phyloP scores from a whole-genome alignment of 2,329 filamentous ascomycete species.

The Phaeosphaeria sp. region DNA sequence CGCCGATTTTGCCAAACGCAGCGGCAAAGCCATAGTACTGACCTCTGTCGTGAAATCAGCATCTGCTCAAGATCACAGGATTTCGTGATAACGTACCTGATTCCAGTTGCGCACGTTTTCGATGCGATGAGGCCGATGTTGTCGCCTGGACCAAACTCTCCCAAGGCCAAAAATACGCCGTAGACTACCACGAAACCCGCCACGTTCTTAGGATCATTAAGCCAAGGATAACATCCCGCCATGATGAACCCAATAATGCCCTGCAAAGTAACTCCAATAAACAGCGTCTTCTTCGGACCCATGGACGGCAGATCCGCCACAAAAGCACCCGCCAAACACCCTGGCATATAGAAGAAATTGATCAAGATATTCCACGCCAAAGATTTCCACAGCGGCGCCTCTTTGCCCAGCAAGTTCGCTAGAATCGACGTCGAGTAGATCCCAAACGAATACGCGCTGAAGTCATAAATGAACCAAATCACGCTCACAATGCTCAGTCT shows the following conservation, averaged over 20 bases:
- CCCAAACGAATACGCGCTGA: constrained; percentile 82
- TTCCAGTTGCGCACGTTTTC: constrained; percentile 85
- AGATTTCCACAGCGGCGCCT: constrained; percentile 71
- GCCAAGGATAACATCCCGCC: constrained; percentile 75
- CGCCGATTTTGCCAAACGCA: constrained; percentile 76
- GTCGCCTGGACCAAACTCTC: constrained; percentile 85
- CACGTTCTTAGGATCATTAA: constrained; percentile 72
- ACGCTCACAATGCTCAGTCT: constrained; percentile 60
- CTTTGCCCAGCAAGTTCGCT: constrained; percentile 64
- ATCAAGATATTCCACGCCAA: constrained; percentile 91
- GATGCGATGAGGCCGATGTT: constrained; percentile 88
- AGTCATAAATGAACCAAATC: constrained; percentile 67
- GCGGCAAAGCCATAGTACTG: constrained; percentile 76
- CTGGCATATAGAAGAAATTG: constrained; percentile 88
- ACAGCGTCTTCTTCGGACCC: constrained; percentile 77
- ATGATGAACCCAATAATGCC: constrained; percentile 86
- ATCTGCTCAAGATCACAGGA: not conserved
- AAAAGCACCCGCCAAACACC: constrained; percentile 78
- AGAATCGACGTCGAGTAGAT: constrained; percentile 84
- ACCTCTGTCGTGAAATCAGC: constrained; percentile 58
- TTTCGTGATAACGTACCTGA: constrained; percentile 55
- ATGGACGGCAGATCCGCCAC: constrained; percentile 71
- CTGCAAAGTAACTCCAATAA: constrained; percentile 73
- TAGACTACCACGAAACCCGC: constrained; percentile 81
- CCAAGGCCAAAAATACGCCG: constrained; percentile 76